Percentiles rank a stretch among this genome's conserved stretches.
phyloP scores from a whole-genome alignment of 192 early-diverging fungal genomes.

The Umbelopsis ramanniana region DNA sequence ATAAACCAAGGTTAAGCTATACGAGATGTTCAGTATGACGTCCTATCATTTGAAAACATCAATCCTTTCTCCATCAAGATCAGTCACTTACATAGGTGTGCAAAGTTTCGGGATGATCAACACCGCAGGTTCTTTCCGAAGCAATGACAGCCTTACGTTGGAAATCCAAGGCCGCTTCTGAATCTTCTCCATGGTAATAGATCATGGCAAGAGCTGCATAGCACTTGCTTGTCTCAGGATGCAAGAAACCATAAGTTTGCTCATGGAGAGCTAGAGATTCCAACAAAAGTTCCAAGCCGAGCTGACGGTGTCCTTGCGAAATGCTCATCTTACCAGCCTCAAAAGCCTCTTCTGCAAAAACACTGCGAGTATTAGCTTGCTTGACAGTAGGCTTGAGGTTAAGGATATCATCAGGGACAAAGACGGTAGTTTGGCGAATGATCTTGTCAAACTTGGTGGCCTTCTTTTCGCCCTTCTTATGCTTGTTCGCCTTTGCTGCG shows the following conservation, averaged over 20 bases:
- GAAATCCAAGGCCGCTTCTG: constrained; percentile 67
- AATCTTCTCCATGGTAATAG: constrained; percentile 72
- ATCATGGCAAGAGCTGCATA: constrained; percentile 84
- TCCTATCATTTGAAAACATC: neutral
- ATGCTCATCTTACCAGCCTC: constrained; percentile 83
- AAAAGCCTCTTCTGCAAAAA: constrained; percentile 89
- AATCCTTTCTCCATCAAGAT: neutral
- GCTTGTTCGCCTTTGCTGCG: constrained; percentile 32
- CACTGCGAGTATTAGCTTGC: constrained; percentile 61
- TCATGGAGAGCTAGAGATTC: constrained; percentile 90
- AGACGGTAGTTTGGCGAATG: constrained; percentile 57
- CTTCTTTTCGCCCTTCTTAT: constrained; percentile 49
- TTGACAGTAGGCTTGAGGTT: constrained; percentile 78
- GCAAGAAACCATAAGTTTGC: constrained; percentile 91
- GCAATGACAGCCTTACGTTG: constrained; percentile 85
- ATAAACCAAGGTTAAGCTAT: constrained; percentile 84
- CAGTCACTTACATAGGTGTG: constrained; percentile 77
- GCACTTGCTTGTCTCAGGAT: constrained; percentile 86
- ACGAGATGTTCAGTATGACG: neutral
- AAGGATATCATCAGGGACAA: constrained; percentile 70
- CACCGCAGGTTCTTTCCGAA: constrained; percentile 81
- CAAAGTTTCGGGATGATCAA: constrained; percentile 86
- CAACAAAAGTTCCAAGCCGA: constrained; percentile 80
- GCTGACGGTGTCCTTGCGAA: constrained; percentile 76
- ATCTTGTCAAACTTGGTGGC: constrained; percentile 44